Percentiles rank a stretch among this genome's conserved stretches.
Evolutionary conservation across 108 stramenopile species (phyloP).

Genomic region (Fragilaria radians): DNA sequence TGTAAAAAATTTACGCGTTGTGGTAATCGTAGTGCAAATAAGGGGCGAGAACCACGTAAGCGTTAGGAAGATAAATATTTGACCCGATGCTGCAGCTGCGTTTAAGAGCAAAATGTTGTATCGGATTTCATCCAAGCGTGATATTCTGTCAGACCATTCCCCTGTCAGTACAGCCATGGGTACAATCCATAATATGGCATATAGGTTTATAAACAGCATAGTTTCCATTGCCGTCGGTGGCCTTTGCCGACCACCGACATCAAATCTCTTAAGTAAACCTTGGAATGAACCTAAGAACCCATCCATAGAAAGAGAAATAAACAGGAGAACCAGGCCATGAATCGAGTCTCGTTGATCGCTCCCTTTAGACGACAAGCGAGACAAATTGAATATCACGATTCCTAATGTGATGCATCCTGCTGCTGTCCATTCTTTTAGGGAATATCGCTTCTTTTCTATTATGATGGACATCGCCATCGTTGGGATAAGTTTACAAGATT

Average conservation of each 20-base stretch:
- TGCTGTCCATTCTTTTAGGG: constrained; percentile 59
- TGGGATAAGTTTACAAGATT: constrained; percentile 92
- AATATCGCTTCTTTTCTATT: constrained; percentile 46
- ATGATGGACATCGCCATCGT: constrained; percentile 81
- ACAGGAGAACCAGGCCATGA: constrained; percentile 58
- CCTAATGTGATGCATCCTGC: constrained; percentile 70
- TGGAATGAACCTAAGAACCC: constrained; percentile 75
- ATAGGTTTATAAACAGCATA: constrained; percentile 74
- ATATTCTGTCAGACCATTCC: constrained; percentile 50
- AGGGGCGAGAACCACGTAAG: constrained; percentile 83
- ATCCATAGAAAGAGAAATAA: constrained; percentile 61
- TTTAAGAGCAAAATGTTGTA: constrained; percentile 35
- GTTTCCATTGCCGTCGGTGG: constrained; percentile 76
- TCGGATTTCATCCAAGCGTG: constrained; percentile 22
- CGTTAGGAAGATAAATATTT: constrained; percentile 95
- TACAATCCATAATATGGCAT: constrained; percentile 53
- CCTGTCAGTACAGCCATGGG: constrained; percentile 61
- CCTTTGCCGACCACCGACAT: constrained; percentile 13
- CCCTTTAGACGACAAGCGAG: constrained; percentile 36
- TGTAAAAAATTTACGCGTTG: constrained; percentile 95
- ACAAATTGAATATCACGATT: constrained; percentile 67
- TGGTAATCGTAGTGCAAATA: constrained; percentile 92
- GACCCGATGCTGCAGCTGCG: constrained; percentile 71
- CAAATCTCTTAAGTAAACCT: constrained; percentile 43
- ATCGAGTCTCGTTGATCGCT: constrained; percentile 34